Evolutionary conservation across 148 eudicot species (phyloP).

Genomic region (Suaeda aralocaspica): DNA sequence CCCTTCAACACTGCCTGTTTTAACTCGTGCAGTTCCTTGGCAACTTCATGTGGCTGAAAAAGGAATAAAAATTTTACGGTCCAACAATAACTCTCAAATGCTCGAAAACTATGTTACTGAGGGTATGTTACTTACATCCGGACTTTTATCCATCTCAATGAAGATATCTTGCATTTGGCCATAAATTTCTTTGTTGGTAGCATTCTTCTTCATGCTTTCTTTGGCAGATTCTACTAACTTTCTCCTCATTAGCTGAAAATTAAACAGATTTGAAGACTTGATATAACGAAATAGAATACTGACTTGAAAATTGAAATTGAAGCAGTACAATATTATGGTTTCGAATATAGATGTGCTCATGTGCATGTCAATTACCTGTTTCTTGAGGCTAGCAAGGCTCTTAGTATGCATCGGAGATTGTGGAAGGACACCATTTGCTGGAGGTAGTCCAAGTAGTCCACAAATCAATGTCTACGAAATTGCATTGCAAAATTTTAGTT

Average conservation of each 20-base stretch:
- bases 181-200: conserved; percentile 44
- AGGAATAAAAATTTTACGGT: neutral
- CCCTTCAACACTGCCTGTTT: conserved; percentile 58
- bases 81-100: neutral
- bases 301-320: too few species aligned
- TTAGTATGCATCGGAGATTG: conserved; percentile 95
- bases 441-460: conserved; percentile 90
- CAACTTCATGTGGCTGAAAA: conserved; percentile 33
- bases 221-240: conserved; percentile 46
- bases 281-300: neutral
- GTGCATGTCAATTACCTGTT: conserved; percentile 51
- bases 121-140: conserved; percentile 32
- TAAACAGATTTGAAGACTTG: neutral
- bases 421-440: conserved; percentile 91
- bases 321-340: too few species aligned
- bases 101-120: neutral
- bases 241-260: conserved; percentile 28
- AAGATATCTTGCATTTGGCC: conserved; percentile 50
- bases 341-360: neutral
- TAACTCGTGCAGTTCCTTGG: conserved; percentile 38
- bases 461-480: conserved; percentile 60
- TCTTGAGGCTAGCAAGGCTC: conserved; percentile 78
- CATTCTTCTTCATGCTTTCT: conserved; percentile 45
- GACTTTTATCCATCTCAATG: conserved; percentile 46
- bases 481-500: too few species aligned